Evolutionary conservation across 257 asterid genomes (phyloP).

Genomic region (Vinca minor): DNA sequence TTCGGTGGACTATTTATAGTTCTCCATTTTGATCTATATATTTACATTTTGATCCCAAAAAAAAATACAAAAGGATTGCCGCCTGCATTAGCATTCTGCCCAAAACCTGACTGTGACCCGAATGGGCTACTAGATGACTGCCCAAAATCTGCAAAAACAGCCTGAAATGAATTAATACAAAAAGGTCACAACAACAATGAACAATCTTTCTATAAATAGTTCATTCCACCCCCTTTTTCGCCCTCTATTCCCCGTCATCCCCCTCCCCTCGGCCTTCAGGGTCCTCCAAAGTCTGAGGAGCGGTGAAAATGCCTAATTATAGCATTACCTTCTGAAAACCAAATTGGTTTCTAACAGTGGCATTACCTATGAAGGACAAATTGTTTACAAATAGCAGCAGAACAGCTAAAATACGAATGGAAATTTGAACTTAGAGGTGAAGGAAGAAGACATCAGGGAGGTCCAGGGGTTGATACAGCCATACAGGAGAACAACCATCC

Average conservation of each 20-base stretch:
- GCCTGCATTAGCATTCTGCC: slow-evolving; percentile 65
- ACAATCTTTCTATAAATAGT: background rate
- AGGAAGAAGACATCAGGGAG: no score
- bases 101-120: slow-evolving; percentile 84
- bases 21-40: no score
- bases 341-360: background rate
- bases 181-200: background rate
- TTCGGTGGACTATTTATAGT: no score
- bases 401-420: background rate
- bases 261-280: no score
- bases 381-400: background rate
- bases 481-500: background rate
- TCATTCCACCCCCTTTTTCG: background rate
- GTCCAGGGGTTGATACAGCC: no score
- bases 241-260: background rate
- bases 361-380: background rate
- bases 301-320: background rate
- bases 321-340: background rate
- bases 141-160: slow-evolving; percentile 67
- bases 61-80: slow-evolving; percentile 89
- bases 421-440: background rate
- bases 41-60: no score
- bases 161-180: background rate
- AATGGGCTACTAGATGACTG: slow-evolving; percentile 89
- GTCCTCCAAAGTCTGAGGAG: background rate